Conservation (phyloP, 176 grass and related monocot genomes). For the Oryza nivara region DNA sequence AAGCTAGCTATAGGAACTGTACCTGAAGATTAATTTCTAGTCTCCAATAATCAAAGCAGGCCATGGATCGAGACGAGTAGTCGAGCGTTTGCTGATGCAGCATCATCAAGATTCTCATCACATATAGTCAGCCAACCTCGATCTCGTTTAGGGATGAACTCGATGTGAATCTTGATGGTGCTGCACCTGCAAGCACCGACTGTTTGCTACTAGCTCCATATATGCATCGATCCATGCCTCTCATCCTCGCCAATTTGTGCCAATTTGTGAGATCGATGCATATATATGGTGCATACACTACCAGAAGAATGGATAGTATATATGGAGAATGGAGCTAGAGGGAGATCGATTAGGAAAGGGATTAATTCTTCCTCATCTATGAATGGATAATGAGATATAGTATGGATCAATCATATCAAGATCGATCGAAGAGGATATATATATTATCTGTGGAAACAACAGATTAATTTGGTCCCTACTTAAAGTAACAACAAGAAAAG, state of each 20-base stretch:
- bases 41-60: not conserved
- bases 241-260: not conserved
- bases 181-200: constrained; percentile 76
- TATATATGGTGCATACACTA: not conserved
- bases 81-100: constrained; percentile 84
- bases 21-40: not conserved
- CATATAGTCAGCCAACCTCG: not conserved
- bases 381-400: not conserved
- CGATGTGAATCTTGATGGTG: constrained; percentile 98
- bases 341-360: not conserved
- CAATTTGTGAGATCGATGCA: not conserved
- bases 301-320: not conserved
- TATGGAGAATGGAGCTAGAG: not conserved
- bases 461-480: not conserved
- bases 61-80: constrained; percentile 39
- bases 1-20: not conserved
- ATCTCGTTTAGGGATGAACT: constrained; percentile 28
- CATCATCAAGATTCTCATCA: constrained; percentile 99
- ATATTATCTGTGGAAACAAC: not conserved
- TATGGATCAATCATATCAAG: constrained; percentile 17
- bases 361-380: not conserved
- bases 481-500: not conserved
- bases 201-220: constrained; percentile 3
- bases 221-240: not conserved
- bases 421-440: not conserved